phyloP scores from a whole-genome alignment of 2,329 filamentous ascomycete species.

The Tolypocladium nubicola region DNA sequence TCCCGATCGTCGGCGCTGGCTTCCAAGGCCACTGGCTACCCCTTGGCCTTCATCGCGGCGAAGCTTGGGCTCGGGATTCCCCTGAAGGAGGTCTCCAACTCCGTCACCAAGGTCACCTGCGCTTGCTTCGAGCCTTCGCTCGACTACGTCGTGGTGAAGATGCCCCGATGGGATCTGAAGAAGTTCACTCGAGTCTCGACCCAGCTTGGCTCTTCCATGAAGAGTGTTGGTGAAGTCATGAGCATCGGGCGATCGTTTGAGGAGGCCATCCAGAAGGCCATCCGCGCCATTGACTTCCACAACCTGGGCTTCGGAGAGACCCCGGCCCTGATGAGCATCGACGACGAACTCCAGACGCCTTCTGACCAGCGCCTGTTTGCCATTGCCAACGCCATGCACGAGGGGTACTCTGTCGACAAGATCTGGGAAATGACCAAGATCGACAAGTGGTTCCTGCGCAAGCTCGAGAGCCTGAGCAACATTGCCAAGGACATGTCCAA shows the following conservation, averaged over 20 bases:
- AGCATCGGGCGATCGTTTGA: slow-evolving; percentile 94
- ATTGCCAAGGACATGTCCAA: slow-evolving; percentile 71
- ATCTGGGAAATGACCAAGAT: slow-evolving; percentile 99
- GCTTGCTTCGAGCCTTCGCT: slow-evolving; percentile 98
- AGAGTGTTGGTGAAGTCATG: slow-evolving; percentile 99
- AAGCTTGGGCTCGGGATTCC: slow-evolving; percentile 94
- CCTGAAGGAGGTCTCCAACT: slow-evolving; percentile 92
- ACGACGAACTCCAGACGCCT: slow-evolving; percentile 91
- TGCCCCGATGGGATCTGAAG: slow-evolving; percentile 97
- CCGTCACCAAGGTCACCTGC: slow-evolving; percentile 88
- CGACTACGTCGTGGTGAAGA: slow-evolving; percentile 97
- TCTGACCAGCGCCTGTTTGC: slow-evolving; percentile 96
- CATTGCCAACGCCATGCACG: slow-evolving; percentile 94
- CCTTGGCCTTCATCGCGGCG: slow-evolving; percentile 89
- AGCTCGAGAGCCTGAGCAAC: slow-evolving; percentile 82
- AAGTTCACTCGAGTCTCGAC: slow-evolving; percentile 97
- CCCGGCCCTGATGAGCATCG: slow-evolving; percentile 85
- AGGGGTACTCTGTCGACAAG: slow-evolving; percentile 88
- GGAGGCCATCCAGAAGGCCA: slow-evolving; percentile 97
- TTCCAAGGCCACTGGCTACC: slow-evolving; percentile 95
- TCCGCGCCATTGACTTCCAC: slow-evolving; percentile 87
- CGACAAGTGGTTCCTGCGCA: slow-evolving; percentile 95
- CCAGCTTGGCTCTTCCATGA: slow-evolving; percentile 95
- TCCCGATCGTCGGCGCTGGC: slow-evolving; percentile 92
- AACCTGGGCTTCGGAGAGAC: slow-evolving; percentile 94